A percentile compares a stretch with the other conserved stretches of the same genome.
These are phyloP conservation scores for Monosporascus sp. DNA, from an alignment of 2,329 filamentous ascomycete species.

Conservation along the genomic window DNA sequence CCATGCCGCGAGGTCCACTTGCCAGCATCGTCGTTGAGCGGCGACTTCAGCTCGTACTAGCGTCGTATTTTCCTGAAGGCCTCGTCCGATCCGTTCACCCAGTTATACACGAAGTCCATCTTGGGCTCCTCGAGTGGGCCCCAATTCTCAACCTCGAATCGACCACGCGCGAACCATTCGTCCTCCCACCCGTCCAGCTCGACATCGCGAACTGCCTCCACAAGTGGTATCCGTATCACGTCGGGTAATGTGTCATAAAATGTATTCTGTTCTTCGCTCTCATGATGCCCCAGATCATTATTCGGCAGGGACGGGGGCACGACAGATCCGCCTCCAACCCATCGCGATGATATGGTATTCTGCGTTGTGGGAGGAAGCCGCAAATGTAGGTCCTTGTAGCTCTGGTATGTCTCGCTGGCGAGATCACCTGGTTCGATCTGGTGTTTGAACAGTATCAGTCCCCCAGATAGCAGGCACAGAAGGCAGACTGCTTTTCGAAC, in stretches of 20 bases:
- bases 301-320: background rate
- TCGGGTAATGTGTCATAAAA: background rate
- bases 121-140: slow-evolving; percentile 31
- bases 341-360: background rate
- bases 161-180: slow-evolving; percentile 32
- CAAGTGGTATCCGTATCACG: background rate
- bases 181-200: slow-evolving; percentile 27
- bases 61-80: slow-evolving; percentile 30
- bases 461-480: background rate
- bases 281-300: background rate
- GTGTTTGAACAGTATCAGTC: background rate
- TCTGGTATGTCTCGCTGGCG: background rate
- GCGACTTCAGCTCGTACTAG: slow-evolving; percentile 33
- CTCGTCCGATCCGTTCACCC: slow-evolving; percentile 37
- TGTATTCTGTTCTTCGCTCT: background rate
- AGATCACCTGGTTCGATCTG: background rate
- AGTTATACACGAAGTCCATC: slow-evolving; percentile 39
- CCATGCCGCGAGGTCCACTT: slow-evolving; percentile 35
- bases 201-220: background rate
- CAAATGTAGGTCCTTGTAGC: background rate
- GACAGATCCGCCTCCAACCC: background rate
- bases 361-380: background rate
- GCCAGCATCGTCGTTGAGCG: slow-evolving; percentile 34
- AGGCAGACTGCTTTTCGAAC: background rate
- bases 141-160: slow-evolving; percentile 23